Conservation (phyloP, 768 basidiomycete species). For the Leccinum sublutescens region DNA sequence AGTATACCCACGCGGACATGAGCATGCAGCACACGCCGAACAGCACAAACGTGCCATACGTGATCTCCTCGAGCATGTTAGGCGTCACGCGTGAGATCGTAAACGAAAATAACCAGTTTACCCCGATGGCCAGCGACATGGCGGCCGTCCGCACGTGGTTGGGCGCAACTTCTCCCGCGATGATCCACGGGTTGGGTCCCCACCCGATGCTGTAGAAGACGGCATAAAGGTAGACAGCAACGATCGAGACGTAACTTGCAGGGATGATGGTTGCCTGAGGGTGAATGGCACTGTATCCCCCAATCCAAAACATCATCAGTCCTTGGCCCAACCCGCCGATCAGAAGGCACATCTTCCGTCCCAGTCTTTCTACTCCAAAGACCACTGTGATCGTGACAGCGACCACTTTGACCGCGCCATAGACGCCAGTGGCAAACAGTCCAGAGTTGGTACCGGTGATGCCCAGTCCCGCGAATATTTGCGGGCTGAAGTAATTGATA, state of each 20-base stretch:
- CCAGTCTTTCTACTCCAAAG: constrained; percentile 47
- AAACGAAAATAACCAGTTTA: constrained; percentile 39
- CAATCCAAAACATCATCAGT: constrained; percentile 38
- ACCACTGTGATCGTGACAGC: constrained; percentile 39
- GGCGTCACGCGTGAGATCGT: constrained; percentile 39
- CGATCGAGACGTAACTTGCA: constrained; percentile 38
- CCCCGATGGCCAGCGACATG: constrained; percentile 33
- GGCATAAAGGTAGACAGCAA: constrained; percentile 39
- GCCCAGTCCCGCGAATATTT: constrained; percentile 49
- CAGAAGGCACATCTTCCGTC: constrained; percentile 51
- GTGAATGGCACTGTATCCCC: constrained; percentile 34
- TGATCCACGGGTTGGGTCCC: constrained; percentile 31
- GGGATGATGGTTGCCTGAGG: constrained; percentile 27
- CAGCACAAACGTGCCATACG: constrained; percentile 34
- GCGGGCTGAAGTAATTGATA: constrained; percentile 54
- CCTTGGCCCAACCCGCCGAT: constrained; percentile 50
- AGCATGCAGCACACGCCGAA: constrained; percentile 34
- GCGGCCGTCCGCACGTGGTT: constrained; percentile 38
- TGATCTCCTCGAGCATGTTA: constrained; percentile 34
- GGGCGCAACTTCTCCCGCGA: constrained; percentile 38
- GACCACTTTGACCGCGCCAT: constrained; percentile 41
- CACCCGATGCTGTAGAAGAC: constrained; percentile 37
- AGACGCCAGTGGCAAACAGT: constrained; percentile 50
- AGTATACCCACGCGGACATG: constrained; percentile 36
- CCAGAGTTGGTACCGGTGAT: constrained; percentile 41